Evolutionary conservation across 1,284 basidiomycete genomes (phyloP).

Genomic region (Sporisorium reilianum): DNA sequence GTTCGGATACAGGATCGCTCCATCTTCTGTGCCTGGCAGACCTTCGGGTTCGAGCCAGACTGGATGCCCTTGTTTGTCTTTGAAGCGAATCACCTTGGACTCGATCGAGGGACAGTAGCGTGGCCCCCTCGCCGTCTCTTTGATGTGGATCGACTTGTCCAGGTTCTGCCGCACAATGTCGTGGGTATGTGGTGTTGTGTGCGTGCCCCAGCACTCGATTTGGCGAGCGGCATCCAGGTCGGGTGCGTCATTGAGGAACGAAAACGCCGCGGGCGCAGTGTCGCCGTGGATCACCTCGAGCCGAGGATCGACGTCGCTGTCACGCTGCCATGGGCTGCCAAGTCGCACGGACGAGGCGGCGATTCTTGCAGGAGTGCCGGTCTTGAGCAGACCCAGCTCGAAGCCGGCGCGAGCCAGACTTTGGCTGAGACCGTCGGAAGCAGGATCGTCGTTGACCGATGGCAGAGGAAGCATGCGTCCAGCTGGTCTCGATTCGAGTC

Average conservation of each 20-base stretch:
- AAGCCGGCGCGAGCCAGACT: conserved; percentile 82
- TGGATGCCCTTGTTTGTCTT: conserved; percentile 77
- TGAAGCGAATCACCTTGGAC: conserved; percentile 84
- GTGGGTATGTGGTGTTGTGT: conserved; percentile 80
- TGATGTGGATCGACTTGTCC: conserved; percentile 83
- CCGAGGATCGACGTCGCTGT: conserved; percentile 17
- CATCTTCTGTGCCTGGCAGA: conserved; percentile 78
- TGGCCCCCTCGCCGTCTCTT: conserved; percentile 88
- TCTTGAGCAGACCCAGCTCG: conserved; percentile 83
- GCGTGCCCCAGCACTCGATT: conserved; percentile 79
- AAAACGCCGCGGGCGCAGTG: conserved; percentile 44
- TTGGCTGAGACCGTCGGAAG: conserved; percentile 76
- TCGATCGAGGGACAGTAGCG: conserved; percentile 91
- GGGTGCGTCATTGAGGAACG: conserved; percentile 49
- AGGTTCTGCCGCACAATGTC: conserved; percentile 76
- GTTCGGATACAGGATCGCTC: conserved; percentile 87
- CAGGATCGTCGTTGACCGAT: conserved; percentile 71
- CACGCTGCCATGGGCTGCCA: conserved; percentile 41
- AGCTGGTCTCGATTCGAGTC: conserved; percentile 81
- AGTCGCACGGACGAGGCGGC: conserved; percentile 80
- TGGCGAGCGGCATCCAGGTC: conserved; percentile 74
- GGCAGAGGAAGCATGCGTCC: conserved; percentile 83
- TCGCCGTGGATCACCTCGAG: conserved; percentile 49
- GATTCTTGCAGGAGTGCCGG: conserved; percentile 87
- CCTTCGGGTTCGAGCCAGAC: conserved; percentile 93